A percentile compares a stretch with the other conserved stretches of the same genome.
Evolutionary conservation across 805 yeast species (phyloP).

Genomic region (Candida railenensis): DNA sequence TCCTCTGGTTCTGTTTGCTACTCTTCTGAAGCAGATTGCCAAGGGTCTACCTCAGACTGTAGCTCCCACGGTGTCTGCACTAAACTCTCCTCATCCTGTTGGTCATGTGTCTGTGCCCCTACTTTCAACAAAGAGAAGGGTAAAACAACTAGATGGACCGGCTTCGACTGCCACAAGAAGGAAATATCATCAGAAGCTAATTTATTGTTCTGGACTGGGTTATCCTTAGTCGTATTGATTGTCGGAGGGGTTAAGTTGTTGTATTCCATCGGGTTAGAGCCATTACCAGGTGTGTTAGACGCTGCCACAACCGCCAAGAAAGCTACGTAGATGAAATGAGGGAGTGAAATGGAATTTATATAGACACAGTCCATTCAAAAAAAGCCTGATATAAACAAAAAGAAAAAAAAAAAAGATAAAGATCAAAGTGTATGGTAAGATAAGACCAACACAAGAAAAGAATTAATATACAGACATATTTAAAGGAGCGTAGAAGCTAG

Average conservation of each 20-base stretch:
- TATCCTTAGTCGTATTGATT: slow-evolving; percentile 46
- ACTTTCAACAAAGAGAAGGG: slow-evolving; percentile 39
- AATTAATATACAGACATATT: background rate
- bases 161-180: slow-evolving; percentile 61
- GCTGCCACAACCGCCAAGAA: slow-evolving; percentile 53
- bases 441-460: background rate
- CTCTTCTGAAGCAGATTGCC: slow-evolving; percentile 46
- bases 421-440: background rate
- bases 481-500: background rate
- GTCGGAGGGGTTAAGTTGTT: slow-evolving; percentile 55
- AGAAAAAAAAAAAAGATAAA: background rate
- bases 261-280: slow-evolving; percentile 53
- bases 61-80: slow-evolving; percentile 55
- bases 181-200: slow-evolving; percentile 68
- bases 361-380: background rate
- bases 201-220: slow-evolving; percentile 64
- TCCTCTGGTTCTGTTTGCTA: slow-evolving; percentile 29
- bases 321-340: slow-evolving; percentile 11
- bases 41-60: slow-evolving; percentile 47
- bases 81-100: slow-evolving; percentile 36
- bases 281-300: slow-evolving; percentile 66
- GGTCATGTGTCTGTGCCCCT: slow-evolving; percentile 52
- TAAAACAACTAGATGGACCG: slow-evolving; percentile 55
- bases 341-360: no score
- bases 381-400: no score